Evolutionary conservation across 2,329 filamentous ascomycete genomes (phyloP).

Genomic region (Nemania serpens): DNA sequence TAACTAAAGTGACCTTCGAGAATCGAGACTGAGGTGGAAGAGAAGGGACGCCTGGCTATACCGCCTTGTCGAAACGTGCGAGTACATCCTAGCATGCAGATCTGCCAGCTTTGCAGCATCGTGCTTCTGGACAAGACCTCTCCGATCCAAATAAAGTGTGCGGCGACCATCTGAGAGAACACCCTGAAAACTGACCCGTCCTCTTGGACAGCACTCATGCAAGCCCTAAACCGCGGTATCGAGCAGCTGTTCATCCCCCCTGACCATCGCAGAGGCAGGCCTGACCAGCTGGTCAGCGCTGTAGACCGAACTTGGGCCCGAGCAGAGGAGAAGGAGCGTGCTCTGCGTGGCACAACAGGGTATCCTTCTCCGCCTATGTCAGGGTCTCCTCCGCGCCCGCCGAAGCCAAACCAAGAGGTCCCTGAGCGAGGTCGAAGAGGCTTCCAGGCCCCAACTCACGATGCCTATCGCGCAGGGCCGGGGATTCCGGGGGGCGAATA

Average conservation of each 20-base stretch:
- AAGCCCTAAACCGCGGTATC: slow-evolving; percentile 52
- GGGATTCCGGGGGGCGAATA: slow-evolving; percentile 45
- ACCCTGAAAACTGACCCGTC: slow-evolving; percentile 36
- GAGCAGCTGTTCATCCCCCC: slow-evolving; percentile 53
- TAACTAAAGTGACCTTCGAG: slow-evolving; percentile 28
- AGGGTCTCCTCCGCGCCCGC: slow-evolving; percentile 66
- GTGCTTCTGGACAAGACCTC: slow-evolving; percentile 27
- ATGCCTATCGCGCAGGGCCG: slow-evolving; percentile 54
- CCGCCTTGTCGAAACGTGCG: slow-evolving; percentile 25
- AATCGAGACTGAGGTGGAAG: slow-evolving; percentile 19
- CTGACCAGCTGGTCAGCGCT: slow-evolving; percentile 58
- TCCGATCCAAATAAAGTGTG: slow-evolving; percentile 27
- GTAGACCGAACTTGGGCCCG: slow-evolving; percentile 61
- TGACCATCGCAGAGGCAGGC: slow-evolving; percentile 63
- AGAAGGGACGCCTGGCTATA: slow-evolving; percentile 13
- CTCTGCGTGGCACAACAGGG: slow-evolving; percentile 60
- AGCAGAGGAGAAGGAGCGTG: slow-evolving; percentile 59
- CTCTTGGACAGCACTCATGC: slow-evolving; percentile 55
- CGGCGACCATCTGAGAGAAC: slow-evolving; percentile 35
- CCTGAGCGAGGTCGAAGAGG: slow-evolving; percentile 58
- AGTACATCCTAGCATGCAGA: slow-evolving; percentile 34
- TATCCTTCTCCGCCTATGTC: slow-evolving; percentile 78
- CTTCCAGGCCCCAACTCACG: slow-evolving; percentile 52
- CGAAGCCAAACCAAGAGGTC: slow-evolving; percentile 62
- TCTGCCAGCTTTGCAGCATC: slow-evolving; percentile 22